A percentile compares a stretch with the other conserved stretches of the same genome.
Evolutionary conservation across 805 yeast species (phyloP).

Genomic region (Candida michaelii): DNA sequence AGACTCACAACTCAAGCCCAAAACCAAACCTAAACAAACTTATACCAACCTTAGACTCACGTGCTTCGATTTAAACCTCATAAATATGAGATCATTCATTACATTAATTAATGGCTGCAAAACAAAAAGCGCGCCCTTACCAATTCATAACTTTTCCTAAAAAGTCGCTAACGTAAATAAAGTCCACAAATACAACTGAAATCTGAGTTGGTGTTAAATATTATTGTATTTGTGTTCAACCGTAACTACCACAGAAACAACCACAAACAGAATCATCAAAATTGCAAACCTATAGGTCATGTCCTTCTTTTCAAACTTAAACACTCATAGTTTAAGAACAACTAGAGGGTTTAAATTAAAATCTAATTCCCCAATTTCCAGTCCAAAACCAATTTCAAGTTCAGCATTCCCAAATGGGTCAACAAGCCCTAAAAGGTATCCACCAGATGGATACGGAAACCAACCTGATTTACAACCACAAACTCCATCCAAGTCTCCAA

Average conservation of each 20-base stretch:
- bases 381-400: conserved; percentile 37
- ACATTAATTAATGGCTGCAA: not conserved
- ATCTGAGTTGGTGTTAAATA: not conserved
- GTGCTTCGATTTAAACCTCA: not conserved
- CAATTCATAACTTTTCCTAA: conserved; percentile 10
- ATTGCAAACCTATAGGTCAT: too few species aligned
- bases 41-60: not conserved
- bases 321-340: conserved; percentile 41
- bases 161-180: conserved; percentile 14
- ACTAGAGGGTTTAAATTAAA: conserved; percentile 46
- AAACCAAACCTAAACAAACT: not conserved
- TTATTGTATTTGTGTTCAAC: too few species aligned
- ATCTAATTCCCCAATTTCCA: conserved; percentile 38
- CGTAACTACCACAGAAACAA: too few species aligned
- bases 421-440: conserved; percentile 13
- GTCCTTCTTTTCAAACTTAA: conserved; percentile 44
- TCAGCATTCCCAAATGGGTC: conserved; percentile 31
- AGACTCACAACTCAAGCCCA: too few species aligned
- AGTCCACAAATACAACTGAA: conserved; percentile 4
- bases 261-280: too few species aligned
- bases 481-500: conserved; percentile 7
- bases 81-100: not conserved
- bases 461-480: conserved; percentile 28
- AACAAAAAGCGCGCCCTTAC: not conserved
- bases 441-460: conserved; percentile 11